Evolutionary conservation across 2,329 filamentous ascomycete genomes (phyloP).

Genomic region (Colletotrichum aenigma): DNA sequence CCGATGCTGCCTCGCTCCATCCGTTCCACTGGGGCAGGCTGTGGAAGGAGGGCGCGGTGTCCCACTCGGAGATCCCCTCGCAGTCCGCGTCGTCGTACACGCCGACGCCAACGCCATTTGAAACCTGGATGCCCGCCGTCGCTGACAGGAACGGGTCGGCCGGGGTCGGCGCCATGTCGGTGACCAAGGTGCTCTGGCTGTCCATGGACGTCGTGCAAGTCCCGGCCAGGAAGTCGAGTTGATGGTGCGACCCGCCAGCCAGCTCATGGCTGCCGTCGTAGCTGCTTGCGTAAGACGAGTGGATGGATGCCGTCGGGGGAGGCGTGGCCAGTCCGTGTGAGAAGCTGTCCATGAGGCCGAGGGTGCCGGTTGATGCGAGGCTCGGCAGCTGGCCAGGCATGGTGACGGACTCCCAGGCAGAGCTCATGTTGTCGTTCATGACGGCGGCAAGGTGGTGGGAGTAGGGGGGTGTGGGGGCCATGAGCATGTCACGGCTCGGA

Average conservation of each 20-base stretch:
- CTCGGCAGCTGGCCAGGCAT: constrained; percentile 36
- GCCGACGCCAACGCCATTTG: constrained; percentile 16
- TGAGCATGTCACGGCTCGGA: constrained; percentile 46
- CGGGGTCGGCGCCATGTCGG: constrained; percentile 13
- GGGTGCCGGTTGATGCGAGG: constrained; percentile 34
- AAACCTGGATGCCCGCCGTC: constrained; percentile 22
- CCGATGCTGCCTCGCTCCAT: constrained; percentile 15
- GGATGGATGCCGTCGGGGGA: constrained; percentile 57
- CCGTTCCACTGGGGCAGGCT: constrained; percentile 20
- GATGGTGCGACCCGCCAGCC: constrained; percentile 16
- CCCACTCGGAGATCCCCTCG: constrained; percentile 17
- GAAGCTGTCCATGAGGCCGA: constrained; percentile 54
- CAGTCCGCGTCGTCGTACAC: constrained; percentile 20
- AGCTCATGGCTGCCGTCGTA: constrained; percentile 40
- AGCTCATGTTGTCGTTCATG: constrained; percentile 63
- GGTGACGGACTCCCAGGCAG: constrained; percentile 47
- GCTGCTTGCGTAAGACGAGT: constrained; percentile 48
- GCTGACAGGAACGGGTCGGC: constrained; percentile 21
- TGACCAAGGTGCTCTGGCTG: constrained; percentile 20
- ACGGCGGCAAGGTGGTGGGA: constrained; percentile 51
- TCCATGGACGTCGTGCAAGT: constrained; percentile 21
- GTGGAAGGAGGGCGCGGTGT: constrained; percentile 13
- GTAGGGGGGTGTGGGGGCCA: constrained; percentile 56
- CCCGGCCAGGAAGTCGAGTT: constrained; percentile 17
- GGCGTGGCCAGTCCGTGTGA: constrained; percentile 60